Evolutionary conservation across 2,329 filamentous ascomycete genomes (phyloP).

Genomic region (Albophoma yamanashiensis): DNA sequence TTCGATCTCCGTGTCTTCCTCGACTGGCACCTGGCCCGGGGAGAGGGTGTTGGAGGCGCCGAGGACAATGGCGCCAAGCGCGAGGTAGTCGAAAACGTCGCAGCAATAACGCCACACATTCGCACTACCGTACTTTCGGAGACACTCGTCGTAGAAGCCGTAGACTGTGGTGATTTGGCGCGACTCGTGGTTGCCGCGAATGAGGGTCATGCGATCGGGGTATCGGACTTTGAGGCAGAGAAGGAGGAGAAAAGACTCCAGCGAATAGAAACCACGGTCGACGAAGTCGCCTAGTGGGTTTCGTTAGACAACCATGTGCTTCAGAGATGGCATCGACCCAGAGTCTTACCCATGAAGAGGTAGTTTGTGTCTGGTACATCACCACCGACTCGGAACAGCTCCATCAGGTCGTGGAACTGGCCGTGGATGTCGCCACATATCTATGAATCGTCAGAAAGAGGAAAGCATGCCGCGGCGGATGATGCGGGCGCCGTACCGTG

Average conservation of each 20-base stretch:
- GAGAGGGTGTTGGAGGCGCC: conserved; percentile 63
- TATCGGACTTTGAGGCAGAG: conserved; percentile 96
- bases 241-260: conserved; percentile 92
- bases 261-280: conserved; percentile 93
- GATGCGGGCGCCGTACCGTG: conserved; percentile 47
- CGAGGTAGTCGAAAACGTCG: conserved; percentile 95
- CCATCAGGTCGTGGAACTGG: conserved; percentile 95
- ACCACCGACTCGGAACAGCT: conserved; percentile 86
- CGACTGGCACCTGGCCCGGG: conserved; percentile 37
- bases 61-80: conserved; percentile 80
- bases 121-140: conserved; percentile 90
- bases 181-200: conserved; percentile 91
- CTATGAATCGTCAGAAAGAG: conserved; percentile 25
- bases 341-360: conserved; percentile 76
- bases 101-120: conserved; percentile 98
- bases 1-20: conserved; percentile 81
- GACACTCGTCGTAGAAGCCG: conserved; percentile 95
- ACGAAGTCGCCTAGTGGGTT: conserved; percentile 71
- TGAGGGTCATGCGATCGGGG: conserved; percentile 91
- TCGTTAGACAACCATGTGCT: background rate
- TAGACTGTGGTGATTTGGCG: conserved; percentile 96
- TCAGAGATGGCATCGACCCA: background rate
- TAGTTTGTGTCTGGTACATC: conserved; percentile 95
- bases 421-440: conserved; percentile 97
- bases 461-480: background rate